These are phyloP conservation scores for Forsythia viridissima DNA, from an alignment of 257 asterid species.

Conservation along the genomic window DNA sequence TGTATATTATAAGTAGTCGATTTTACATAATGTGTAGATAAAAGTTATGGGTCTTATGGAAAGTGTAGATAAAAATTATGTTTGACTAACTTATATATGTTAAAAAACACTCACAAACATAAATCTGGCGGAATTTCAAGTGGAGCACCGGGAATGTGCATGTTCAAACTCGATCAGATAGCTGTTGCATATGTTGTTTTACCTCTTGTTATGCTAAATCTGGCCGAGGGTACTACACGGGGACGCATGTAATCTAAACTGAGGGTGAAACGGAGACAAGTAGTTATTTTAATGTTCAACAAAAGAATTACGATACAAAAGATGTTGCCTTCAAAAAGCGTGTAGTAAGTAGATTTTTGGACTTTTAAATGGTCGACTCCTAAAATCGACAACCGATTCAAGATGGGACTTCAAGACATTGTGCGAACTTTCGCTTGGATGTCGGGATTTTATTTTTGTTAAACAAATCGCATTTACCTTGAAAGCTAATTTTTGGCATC, in stretches of 20 bases:
- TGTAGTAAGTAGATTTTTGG: not conserved
- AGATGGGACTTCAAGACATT: not conserved
- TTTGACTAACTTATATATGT: too few species aligned
- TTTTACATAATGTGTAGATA: too few species aligned
- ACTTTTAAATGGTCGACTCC: not conserved
- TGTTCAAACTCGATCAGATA: too few species aligned
- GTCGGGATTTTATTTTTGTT: not conserved
- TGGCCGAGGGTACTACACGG: not conserved
- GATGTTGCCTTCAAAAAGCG: too few species aligned
- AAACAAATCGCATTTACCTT: not conserved
- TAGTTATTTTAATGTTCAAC: too few species aligned
- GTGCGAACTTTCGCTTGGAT: not conserved
- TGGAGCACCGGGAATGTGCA: too few species aligned
- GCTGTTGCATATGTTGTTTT: not conserved
- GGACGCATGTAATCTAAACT: not conserved
- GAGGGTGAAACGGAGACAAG: not conserved
- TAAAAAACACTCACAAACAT: too few species aligned
- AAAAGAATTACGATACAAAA: too few species aligned
- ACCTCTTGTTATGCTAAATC: not conserved
- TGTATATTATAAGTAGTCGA: too few species aligned
- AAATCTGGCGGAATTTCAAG: not conserved
- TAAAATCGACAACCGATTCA: not conserved
- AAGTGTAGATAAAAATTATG: too few species aligned
- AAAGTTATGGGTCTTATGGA: too few species aligned
- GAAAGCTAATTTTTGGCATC: not conserved